phyloP scores from a whole-genome alignment of 768 basidiomycete genomes.

The Russula emetica region DNA sequence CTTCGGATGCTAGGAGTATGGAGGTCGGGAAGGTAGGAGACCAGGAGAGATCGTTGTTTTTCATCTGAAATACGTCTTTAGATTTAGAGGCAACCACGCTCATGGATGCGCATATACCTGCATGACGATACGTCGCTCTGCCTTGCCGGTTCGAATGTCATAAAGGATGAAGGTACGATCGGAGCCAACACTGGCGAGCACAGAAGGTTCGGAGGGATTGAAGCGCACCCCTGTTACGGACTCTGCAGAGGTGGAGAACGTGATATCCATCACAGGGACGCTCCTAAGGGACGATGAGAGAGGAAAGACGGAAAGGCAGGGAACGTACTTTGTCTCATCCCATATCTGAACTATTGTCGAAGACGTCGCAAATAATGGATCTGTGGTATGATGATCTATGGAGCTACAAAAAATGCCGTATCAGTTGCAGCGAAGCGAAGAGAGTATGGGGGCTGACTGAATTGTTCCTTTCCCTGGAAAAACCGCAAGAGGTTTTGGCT shows the following conservation, averaged over 20 bases:
- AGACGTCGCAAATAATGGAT: conserved; percentile 90
- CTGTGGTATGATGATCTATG: conserved; percentile 89
- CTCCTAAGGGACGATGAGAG: conserved; percentile 46
- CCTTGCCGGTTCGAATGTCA: conserved; percentile 95
- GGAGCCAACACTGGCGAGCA: conserved; percentile 91
- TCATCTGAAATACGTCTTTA: conserved; percentile 52
- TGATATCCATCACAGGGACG: conserved; percentile 79
- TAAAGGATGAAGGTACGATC: conserved; percentile 96
- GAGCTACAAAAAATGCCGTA: conserved; percentile 46
- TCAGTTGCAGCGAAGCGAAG: neutral
- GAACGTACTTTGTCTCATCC: conserved; percentile 90
- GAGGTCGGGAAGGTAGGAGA: conserved; percentile 93
- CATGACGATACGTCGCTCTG: conserved; percentile 88
- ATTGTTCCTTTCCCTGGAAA: conserved; percentile 86
- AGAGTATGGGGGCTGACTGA: conserved; percentile 56
- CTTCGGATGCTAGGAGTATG: conserved; percentile 93
- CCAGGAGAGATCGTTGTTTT: conserved; percentile 87
- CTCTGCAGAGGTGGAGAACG: conserved; percentile 83
- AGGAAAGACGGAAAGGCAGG: neutral
- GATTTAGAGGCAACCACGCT: conserved; percentile 8
- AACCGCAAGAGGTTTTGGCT: conserved; percentile 58
- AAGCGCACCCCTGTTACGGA: conserved; percentile 86
- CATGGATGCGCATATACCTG: conserved; percentile 45
- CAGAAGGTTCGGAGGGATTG: conserved; percentile 90
- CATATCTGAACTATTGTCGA: conserved; percentile 93